Percentiles rank a stretch among this genome's conserved stretches.
phyloP scores from a whole-genome alignment of 177 flowering plant genomes.

The Vitis hybrid region DNA sequence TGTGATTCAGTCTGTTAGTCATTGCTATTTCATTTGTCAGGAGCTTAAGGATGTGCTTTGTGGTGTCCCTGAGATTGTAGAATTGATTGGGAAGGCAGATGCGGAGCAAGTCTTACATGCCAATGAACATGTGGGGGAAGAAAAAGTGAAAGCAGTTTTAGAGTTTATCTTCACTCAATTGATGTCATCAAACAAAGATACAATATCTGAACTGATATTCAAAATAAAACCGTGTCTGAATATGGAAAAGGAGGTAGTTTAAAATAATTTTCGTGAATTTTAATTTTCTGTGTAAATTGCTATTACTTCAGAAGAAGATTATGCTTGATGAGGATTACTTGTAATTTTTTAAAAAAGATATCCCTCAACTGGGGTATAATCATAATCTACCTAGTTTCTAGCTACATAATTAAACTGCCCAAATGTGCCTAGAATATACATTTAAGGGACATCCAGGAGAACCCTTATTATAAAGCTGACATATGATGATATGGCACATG shows the following conservation, averaged over 20 bases:
- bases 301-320: not conserved
- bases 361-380: too few relatives aligned
- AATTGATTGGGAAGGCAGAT: slow-evolving; percentile 43
- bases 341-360: too few relatives aligned
- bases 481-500: too few relatives aligned
- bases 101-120: slow-evolving; percentile 33
- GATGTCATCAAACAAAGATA: slow-evolving; percentile 68
- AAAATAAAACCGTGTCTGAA: slow-evolving; percentile 61
- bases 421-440: too few relatives aligned
- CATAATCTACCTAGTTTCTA: too few relatives aligned
- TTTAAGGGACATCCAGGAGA: too few relatives aligned
- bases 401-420: too few relatives aligned
- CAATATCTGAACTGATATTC: slow-evolving; percentile 36
- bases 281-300: not conserved
- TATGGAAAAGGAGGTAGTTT: slow-evolving; percentile 46
- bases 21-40: slow-evolving; percentile 28
- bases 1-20: too few relatives aligned
- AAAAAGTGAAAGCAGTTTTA: slow-evolving; percentile 48
- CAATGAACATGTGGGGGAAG: slow-evolving; percentile 36
- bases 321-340: not conserved
- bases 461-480: too few relatives aligned
- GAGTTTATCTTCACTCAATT: slow-evolving; percentile 59
- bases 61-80: slow-evolving; percentile 68
- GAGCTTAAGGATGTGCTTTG: slow-evolving; percentile 63
- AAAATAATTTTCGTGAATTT: not conserved